phyloP scores from a whole-genome alignment of 805 yeast species.

The Candida tallmaniae region DNA sequence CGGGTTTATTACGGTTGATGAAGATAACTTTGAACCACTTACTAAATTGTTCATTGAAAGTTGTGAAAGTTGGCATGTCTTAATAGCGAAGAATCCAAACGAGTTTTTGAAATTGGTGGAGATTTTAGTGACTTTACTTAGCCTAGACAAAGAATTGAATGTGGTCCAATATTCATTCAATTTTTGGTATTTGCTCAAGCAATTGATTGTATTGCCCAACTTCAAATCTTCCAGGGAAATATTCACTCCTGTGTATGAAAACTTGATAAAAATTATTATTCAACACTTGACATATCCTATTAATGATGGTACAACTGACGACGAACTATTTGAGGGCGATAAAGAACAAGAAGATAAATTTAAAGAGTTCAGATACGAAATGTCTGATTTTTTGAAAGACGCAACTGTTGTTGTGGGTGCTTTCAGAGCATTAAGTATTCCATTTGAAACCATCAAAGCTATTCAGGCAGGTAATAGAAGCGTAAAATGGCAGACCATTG shows the following conservation, averaged over 20 bases:
- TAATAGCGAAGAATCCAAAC: constrained; percentile 70
- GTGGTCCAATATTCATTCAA: constrained; percentile 86
- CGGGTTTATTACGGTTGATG: constrained; percentile 50
- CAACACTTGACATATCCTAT: constrained; percentile 73
- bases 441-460: constrained; percentile 57
- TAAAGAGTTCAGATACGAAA: constrained; percentile 88
- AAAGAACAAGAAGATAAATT: constrained; percentile 87
- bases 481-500: constrained; percentile 74
- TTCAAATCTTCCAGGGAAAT: constrained; percentile 48
- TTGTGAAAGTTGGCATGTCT: constrained; percentile 92
- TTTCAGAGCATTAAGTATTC: constrained; percentile 60
- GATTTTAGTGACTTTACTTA: constrained; percentile 64
- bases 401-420: constrained; percentile 91
- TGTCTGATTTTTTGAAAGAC: constrained; percentile 97
- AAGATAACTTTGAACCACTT: constrained; percentile 64
- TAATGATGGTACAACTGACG: constrained; percentile 7
- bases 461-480: constrained; percentile 19
- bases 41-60: constrained; percentile 84
- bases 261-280: constrained; percentile 58
- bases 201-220: constrained; percentile 57
- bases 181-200: constrained; percentile 85
- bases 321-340: constrained; percentile 54
- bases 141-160: constrained; percentile 79
- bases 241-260: constrained; percentile 52
- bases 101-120: constrained; percentile 60